Evolutionary conservation across 257 asterid species (phyloP).

Genomic region (Nyctanthes arbortristis): DNA sequence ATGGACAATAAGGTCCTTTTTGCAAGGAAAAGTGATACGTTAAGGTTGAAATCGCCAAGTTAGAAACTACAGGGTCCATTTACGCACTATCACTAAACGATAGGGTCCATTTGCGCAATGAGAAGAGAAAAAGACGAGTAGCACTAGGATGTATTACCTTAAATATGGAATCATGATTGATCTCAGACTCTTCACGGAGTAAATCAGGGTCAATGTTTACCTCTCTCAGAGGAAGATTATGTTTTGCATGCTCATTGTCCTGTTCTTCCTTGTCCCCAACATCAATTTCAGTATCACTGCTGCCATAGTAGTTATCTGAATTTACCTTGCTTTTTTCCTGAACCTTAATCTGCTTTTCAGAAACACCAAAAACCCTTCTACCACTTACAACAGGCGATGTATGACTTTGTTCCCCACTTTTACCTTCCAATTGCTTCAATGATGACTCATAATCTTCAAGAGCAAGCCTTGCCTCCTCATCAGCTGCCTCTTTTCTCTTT

Average conservation of each 20-base stretch:
- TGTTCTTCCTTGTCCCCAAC: slow-evolving; percentile 40
- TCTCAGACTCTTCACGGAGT: slow-evolving; percentile 67
- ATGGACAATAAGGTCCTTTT: no score
- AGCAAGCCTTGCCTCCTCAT: slow-evolving; percentile 79
- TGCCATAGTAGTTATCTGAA: slow-evolving; percentile 57
- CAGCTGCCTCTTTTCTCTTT: slow-evolving; percentile 73
- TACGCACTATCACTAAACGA: no score
- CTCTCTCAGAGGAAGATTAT: slow-evolving; percentile 39
- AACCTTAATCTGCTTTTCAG: slow-evolving; percentile 49
- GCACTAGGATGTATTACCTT: slow-evolving; percentile 49
- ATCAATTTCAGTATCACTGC: slow-evolving; percentile 77
- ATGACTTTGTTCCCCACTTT: slow-evolving; percentile 30
- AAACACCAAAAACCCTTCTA: slow-evolving; percentile 77
- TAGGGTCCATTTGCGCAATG: no score
- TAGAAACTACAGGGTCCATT: no score
- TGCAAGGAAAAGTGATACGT: no score
- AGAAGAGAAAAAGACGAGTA: no score
- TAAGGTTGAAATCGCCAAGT: no score
- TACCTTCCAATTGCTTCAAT: slow-evolving; percentile 57
- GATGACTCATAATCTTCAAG: slow-evolving; percentile 72
- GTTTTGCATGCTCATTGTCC: slow-evolving; percentile 32
- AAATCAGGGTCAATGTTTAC: slow-evolving; percentile 57
- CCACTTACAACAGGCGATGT: slow-evolving; percentile 50
- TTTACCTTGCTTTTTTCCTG: slow-evolving; percentile 38
- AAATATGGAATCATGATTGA: slow-evolving; percentile 55